These are phyloP conservation scores for Hypoxylon rickii DNA, from an alignment of 495 filamentous ascomycete species.

Conservation along the genomic window DNA sequence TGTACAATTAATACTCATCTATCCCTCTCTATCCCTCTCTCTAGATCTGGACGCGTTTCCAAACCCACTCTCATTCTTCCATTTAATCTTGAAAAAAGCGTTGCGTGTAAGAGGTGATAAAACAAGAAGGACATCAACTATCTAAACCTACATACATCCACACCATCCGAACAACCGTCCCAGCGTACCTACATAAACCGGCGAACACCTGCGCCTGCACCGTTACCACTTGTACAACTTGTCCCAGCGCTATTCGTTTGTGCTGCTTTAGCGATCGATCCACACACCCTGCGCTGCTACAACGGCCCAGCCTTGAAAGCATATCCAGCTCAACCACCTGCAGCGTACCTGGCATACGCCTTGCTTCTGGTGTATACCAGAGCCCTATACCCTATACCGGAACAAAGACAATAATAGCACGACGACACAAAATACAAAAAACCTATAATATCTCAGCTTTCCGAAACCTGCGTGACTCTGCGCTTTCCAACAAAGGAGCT, in stretches of 20 bases:
- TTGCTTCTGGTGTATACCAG: slow-evolving; percentile 27
- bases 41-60: slow-evolving; percentile 9
- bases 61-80: slow-evolving; percentile 14
- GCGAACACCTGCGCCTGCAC: slow-evolving; percentile 37
- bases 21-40: slow-evolving; percentile 11
- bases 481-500: slow-evolving; percentile 27
- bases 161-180: slow-evolving; percentile 30
- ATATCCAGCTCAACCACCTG: slow-evolving; percentile 31
- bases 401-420: slow-evolving; percentile 29
- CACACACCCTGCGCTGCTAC: slow-evolving; percentile 17
- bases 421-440: slow-evolving; percentile 34
- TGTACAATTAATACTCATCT: slow-evolving; percentile 27
- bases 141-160: slow-evolving; percentile 4
- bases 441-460: slow-evolving; percentile 38
- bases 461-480: slow-evolving; percentile 41
- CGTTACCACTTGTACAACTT: slow-evolving; percentile 40
- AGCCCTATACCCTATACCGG: slow-evolving; percentile 24
- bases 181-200: slow-evolving; percentile 28
- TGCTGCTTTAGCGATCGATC: slow-evolving; percentile 36
- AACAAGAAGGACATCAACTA: too few species aligned
- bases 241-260: slow-evolving; percentile 39
- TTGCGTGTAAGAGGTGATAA: slow-evolving; percentile 14
- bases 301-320: slow-evolving; percentile 25
- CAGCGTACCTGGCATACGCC: slow-evolving; percentile 36
- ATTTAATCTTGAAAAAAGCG: slow-evolving; percentile 14